Evolutionary conservation across 129 eudicot genomes (phyloP).

Genomic region (Apium graveolens): DNA sequence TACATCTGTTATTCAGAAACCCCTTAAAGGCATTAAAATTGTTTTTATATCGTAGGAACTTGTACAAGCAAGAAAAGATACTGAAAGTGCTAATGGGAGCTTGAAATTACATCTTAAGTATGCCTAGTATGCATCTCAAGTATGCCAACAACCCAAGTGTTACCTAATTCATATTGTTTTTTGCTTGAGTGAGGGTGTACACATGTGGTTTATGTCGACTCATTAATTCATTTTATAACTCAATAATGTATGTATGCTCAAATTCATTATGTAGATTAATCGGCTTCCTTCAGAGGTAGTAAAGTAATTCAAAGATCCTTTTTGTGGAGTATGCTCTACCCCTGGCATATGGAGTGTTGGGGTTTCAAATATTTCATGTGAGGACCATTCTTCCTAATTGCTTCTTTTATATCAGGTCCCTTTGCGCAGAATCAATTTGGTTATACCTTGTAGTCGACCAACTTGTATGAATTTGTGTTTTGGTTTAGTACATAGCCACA

Average conservation of each 20-base stretch:
- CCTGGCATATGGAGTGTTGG: conserved; percentile 90
- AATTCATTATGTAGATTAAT: conserved; percentile 49
- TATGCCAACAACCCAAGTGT: conserved; percentile 18
- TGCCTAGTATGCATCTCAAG: conserved; percentile 99
- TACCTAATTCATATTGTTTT: neutral
- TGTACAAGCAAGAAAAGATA: too few relatives aligned
- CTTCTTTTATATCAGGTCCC: neutral
- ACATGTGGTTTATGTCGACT: neutral
- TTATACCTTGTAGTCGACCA: neutral
- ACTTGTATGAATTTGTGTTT: neutral
- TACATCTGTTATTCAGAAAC: too few relatives aligned
- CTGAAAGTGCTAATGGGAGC: too few relatives aligned
- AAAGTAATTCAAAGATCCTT: conserved; percentile 92
- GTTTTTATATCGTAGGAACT: too few relatives aligned
- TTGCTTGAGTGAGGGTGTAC: neutral
- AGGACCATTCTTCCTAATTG: conserved; percentile 17
- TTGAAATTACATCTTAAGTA: too few relatives aligned
- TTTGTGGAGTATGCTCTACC: conserved; percentile 97
- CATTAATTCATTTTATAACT: conserved; percentile 2
- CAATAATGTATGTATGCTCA: neutral
- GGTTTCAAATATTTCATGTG: conserved; percentile 93
- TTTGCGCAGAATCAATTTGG: neutral
- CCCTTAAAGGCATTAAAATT: too few relatives aligned
- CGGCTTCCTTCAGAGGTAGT: conserved; percentile 96
- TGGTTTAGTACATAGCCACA: neutral